Percentiles rank a stretch among this genome's conserved stretches.
Evolutionary conservation across 306 rosid species (phyloP).

Genomic region (Luffa aegyptiaca): DNA sequence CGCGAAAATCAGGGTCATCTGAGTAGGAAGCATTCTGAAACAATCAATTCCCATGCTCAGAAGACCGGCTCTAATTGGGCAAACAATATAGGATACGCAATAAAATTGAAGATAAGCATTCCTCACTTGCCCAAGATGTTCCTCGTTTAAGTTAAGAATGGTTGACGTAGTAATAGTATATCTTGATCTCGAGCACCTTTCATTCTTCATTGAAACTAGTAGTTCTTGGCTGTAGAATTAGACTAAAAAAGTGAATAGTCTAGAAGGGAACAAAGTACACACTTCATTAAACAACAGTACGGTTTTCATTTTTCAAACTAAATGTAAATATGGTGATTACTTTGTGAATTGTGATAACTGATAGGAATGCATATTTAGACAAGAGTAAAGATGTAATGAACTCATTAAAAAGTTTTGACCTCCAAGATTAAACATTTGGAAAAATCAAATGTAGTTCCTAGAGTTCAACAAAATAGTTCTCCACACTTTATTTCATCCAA

Average conservation of each 20-base stretch:
- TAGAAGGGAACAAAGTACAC: not conserved
- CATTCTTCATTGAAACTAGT: slow-evolving; percentile 33
- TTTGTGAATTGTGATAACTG: not conserved
- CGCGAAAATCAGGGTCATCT: slow-evolving; percentile 60
- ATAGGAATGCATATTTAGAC: not conserved
- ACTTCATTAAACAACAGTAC: not conserved
- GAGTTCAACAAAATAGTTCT: too few relatives aligned
- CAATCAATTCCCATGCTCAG: not conserved
- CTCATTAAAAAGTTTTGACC: not conserved
- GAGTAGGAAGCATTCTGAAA: slow-evolving; percentile 56
- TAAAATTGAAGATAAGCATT: not conserved
- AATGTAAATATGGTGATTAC: not conserved
- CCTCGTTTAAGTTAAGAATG: slow-evolving; percentile 22
- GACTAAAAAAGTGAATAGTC: not conserved
- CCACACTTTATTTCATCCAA: too few relatives aligned
- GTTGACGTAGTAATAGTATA: slow-evolving; percentile 26
- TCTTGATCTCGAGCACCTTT: slow-evolving; percentile 14
- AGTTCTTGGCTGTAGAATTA: slow-evolving; percentile 62
- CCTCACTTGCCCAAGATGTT: slow-evolving; percentile 38
- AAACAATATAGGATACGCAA: not conserved
- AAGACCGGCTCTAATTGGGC: not conserved
- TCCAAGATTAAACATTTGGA: not conserved
- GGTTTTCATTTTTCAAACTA: not conserved
- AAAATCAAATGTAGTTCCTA: too few relatives aligned
- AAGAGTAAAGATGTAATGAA: not conserved